Conservation (phyloP, 306 rosid genomes). For the Begonia loranthoides region DNA sequence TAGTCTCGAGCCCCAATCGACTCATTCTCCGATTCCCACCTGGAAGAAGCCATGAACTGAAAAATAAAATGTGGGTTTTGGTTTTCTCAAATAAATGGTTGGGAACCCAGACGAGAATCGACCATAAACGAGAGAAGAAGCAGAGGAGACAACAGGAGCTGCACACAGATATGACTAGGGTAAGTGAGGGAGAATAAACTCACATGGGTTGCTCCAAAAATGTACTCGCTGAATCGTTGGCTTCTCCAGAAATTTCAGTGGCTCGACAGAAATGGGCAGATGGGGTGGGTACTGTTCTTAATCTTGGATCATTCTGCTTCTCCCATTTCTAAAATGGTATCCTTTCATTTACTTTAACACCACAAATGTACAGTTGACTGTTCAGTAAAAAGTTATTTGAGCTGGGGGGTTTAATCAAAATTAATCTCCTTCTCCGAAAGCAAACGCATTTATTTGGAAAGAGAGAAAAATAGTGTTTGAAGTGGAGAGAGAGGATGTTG, state of each 20-base stretch:
- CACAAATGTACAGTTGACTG: no score
- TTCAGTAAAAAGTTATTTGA: no score
- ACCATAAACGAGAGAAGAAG: slow-evolving; percentile 1
- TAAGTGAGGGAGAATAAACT: slow-evolving; percentile 15
- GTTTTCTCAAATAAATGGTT: slow-evolving; percentile 5
- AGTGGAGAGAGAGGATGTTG: no score
- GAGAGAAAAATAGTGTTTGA: no score
- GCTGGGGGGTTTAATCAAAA: no score
- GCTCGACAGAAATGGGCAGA: slow-evolving; percentile 71
- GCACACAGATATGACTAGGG: no score
- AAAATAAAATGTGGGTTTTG: slow-evolving; percentile 10
- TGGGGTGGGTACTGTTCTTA: slow-evolving; percentile 6
- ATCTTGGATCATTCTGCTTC: slow-evolving; percentile 18
- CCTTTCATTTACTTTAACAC: no score
- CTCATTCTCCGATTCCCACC: slow-evolving; percentile 96
- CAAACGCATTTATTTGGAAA: no score
- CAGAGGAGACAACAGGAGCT: slow-evolving; percentile 9
- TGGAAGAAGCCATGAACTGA: slow-evolving; percentile 24
- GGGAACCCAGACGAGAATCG: slow-evolving; percentile 10
- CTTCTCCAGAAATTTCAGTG: slow-evolving; percentile 29
- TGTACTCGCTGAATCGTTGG: slow-evolving; percentile 46
- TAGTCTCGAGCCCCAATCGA: slow-evolving; percentile 39
- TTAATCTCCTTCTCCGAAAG: no score
- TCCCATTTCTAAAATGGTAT: no score
- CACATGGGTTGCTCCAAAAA: slow-evolving; percentile 67